Evolutionary conservation across 768 basidiomycete species (phyloP).

Genomic region (Hericium rajendrae): DNA sequence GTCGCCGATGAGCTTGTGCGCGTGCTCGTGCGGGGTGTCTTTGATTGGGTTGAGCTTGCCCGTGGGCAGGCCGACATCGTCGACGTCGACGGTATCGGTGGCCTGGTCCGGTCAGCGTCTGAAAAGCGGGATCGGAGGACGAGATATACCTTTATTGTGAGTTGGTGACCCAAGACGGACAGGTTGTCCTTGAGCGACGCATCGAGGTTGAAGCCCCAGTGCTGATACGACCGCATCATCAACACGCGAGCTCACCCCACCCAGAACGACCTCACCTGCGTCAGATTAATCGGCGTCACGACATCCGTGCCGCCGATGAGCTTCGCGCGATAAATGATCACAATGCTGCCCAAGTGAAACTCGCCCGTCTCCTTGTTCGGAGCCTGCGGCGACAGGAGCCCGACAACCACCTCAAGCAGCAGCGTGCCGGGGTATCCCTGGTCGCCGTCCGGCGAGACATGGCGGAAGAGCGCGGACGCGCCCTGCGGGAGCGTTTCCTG

Average conservation of each 20-base stretch:
- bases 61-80: slow-evolving; percentile 38
- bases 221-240: slow-evolving; percentile 28
- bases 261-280: slow-evolving; percentile 41
- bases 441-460: slow-evolving; percentile 54
- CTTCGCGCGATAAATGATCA: slow-evolving; percentile 62
- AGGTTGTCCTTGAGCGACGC: slow-evolving; percentile 45
- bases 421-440: slow-evolving; percentile 63
- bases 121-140: slow-evolving; percentile 8
- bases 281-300: slow-evolving; percentile 68
- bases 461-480: slow-evolving; percentile 42
- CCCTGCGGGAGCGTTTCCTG: slow-evolving; percentile 22
- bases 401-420: slow-evolving; percentile 35
- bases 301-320: slow-evolving; percentile 28
- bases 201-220: slow-evolving; percentile 79
- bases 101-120: slow-evolving; percentile 27
- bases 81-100: slow-evolving; percentile 44
- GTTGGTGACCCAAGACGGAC: slow-evolving; percentile 40
- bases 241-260: not conserved
- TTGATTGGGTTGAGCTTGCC: slow-evolving; percentile 39
- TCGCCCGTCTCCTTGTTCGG: slow-evolving; percentile 24
- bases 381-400: slow-evolving; percentile 22
- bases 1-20: slow-evolving; percentile 43
- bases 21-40: slow-evolving; percentile 41
- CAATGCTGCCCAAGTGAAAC: slow-evolving; percentile 51
- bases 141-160: slow-evolving; percentile 29